Conservation (phyloP, 1,284 basidiomycete species). For the Moesziomyces aphidis region DNA sequence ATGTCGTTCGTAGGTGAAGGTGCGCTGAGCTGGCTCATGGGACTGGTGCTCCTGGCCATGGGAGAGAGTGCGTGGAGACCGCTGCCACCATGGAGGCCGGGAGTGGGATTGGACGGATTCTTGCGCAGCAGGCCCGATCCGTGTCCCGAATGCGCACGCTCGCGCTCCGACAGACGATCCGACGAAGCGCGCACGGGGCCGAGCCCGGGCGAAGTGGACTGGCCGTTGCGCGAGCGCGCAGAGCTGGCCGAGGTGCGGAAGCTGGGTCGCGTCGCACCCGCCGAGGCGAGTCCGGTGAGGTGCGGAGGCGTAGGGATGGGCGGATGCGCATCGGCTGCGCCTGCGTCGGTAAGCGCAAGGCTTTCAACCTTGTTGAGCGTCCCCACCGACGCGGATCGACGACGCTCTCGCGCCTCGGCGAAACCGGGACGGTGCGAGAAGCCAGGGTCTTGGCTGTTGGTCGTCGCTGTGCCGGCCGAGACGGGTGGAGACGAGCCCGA, state of each 20-base stretch:
- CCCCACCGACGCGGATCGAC: constrained; percentile 34
- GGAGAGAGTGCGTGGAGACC: constrained; percentile 41
- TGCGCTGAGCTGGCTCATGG: constrained; percentile 35
- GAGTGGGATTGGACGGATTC: constrained; percentile 62
- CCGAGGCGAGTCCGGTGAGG: constrained; percentile 14
- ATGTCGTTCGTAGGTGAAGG: constrained; percentile 24
- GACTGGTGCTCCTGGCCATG: constrained; percentile 34
- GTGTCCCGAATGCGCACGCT: constrained; percentile 41
- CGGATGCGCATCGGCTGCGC: constrained; percentile 8
- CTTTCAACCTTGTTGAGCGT: constrained; percentile 31
- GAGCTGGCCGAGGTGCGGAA: constrained; percentile 37
- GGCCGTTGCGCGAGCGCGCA: constrained; percentile 35
- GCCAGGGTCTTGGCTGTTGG: constrained; percentile 23
- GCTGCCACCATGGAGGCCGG: constrained; percentile 49
- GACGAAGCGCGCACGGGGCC: constrained; percentile 56
- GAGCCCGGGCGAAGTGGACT: constrained; percentile 34
- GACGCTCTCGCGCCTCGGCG: constrained; percentile 41
- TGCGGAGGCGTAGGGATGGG: constrained; percentile 11
- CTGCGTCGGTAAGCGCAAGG: constrained; percentile 25
- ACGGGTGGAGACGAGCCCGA: constrained; percentile 32
- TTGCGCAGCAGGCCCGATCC: constrained; percentile 56
- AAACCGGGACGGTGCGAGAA: constrained; percentile 36
- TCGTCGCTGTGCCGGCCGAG: constrained; percentile 9
- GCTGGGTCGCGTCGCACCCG: constrained; percentile 12
- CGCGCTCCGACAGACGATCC: constrained; percentile 53